A percentile compares a stretch with the other conserved stretches of the same genome.
These are phyloP conservation scores for Pterocarpus santalinus DNA, from an alignment of 306 rosid genomes.

Conservation along the genomic window DNA sequence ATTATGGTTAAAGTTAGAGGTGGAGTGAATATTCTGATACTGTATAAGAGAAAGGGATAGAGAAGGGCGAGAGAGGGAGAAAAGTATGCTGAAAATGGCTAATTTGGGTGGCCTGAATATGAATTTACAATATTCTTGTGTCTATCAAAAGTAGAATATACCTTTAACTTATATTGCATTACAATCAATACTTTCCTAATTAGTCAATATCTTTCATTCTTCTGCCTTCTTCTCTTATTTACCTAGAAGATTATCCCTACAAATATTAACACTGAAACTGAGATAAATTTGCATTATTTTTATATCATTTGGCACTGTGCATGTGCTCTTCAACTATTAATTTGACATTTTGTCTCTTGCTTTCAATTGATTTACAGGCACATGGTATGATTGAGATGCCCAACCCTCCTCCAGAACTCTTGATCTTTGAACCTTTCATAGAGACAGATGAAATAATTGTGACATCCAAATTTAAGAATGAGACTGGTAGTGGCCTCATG, in stretches of 20 bases:
- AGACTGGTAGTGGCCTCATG: constrained; percentile 58
- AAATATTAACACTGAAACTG: constrained; percentile 2
- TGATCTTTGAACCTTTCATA: constrained; percentile 94
- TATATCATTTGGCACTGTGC: constrained; percentile 9
- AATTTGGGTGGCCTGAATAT: neutral
- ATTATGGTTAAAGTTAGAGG: neutral
- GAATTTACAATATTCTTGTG: neutral
- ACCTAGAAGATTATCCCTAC: neutral
- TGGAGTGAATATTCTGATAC: neutral
- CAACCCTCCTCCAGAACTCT: constrained; percentile 78
- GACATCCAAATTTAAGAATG: constrained; percentile 61
- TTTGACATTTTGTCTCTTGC: constrained; percentile 31
- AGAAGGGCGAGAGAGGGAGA: neutral
- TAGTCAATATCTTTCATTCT: constrained; percentile 31
- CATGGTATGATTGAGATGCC: constrained; percentile 97
- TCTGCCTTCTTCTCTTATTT: constrained; percentile 27
- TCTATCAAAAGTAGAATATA: neutral
- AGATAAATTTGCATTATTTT: constrained; percentile 11
- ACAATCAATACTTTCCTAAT: constrained; percentile 16
- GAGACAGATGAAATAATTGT: constrained; percentile 87
- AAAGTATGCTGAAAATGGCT: neutral
- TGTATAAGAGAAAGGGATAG: neutral
- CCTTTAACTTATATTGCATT: neutral
- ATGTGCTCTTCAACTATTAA: constrained; percentile 30
- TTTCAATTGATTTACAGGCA: constrained; percentile 57